These are phyloP conservation scores for Eucalyptus rudis DNA, from an alignment of 345 rosid species.

Conservation along the genomic window DNA sequence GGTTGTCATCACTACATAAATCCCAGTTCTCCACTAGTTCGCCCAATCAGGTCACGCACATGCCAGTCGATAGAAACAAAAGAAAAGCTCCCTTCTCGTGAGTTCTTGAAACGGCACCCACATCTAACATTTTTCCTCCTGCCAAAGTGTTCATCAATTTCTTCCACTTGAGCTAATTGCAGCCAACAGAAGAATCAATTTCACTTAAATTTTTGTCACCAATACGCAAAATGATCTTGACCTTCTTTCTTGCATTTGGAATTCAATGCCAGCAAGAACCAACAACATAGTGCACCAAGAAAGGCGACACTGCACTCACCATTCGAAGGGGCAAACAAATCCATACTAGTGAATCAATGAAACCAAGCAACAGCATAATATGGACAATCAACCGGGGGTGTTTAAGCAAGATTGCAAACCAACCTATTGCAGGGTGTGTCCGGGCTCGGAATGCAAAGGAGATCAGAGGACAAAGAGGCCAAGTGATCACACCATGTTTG, in stretches of 20 bases:
- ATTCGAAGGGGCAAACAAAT: neutral
- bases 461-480: slow-evolving; percentile 47
- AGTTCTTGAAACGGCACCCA: neutral
- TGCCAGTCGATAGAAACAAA: neutral
- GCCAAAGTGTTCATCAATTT: neutral
- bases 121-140: neutral
- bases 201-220: neutral
- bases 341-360: neutral
- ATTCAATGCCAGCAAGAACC: neutral
- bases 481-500: slow-evolving; percentile 68
- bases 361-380: neutral
- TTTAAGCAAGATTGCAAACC: neutral
- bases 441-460: slow-evolving; percentile 44
- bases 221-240: neutral
- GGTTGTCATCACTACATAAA: neutral
- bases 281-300: neutral
- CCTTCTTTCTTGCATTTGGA: neutral
- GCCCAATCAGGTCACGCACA: neutral
- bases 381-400: no score
- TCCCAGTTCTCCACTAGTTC: neutral
- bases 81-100: neutral
- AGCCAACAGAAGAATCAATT: neutral
- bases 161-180: neutral
- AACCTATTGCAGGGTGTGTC: slow-evolving; percentile 64
- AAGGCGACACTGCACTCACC: neutral